A percentile compares a stretch with the other conserved stretches of the same genome.
Evolutionary conservation across 495 filamentous ascomycete genomes (phyloP).

Genomic region (Trypethelium eluteriae): DNA sequence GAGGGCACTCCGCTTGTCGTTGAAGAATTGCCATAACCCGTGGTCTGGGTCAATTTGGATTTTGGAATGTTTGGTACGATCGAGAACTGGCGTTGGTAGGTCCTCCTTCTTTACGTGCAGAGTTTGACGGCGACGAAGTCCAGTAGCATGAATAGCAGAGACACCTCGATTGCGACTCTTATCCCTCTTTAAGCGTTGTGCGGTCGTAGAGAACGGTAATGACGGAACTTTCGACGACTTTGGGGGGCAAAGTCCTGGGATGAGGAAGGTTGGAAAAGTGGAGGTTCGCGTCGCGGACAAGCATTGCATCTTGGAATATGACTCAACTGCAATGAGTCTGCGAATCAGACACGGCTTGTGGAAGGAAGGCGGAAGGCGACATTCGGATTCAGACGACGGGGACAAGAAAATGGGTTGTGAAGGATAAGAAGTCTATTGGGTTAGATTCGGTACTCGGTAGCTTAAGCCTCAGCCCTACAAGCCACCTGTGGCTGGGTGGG

Average conservation of each 20-base stretch:
- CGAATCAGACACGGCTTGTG: not conserved
- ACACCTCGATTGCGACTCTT: conserved; percentile 67
- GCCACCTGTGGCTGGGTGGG: not conserved
- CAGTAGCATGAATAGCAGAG: conserved; percentile 67
- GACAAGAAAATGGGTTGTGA: not conserved
- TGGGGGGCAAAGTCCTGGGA: conserved; percentile 10
- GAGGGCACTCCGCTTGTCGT: conserved; percentile 53
- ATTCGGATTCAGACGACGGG: not conserved
- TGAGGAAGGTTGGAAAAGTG: conserved; percentile 15
- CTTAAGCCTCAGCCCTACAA: not conserved
- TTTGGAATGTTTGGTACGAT: conserved; percentile 42
- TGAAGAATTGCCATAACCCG: conserved; percentile 92
- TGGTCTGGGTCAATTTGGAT: conserved; percentile 61
- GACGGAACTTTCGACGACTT: not conserved
- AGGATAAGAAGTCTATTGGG: no score
- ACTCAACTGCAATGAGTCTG: not conserved
- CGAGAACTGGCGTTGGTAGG: conserved; percentile 64
- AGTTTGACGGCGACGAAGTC: conserved; percentile 52
- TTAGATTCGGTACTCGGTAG: not conserved
- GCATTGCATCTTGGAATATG: not conserved
- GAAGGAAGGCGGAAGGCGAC: not conserved
- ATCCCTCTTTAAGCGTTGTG: conserved; percentile 41
- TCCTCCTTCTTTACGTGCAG: conserved; percentile 61
- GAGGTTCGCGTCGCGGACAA: not conserved
- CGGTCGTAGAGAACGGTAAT: conserved; percentile 35